A percentile compares a stretch with the other conserved stretches of the same genome.
Evolutionary conservation across 352 stramenopile genomes (phyloP).

Genomic region (Phytophthora syringae): DNA sequence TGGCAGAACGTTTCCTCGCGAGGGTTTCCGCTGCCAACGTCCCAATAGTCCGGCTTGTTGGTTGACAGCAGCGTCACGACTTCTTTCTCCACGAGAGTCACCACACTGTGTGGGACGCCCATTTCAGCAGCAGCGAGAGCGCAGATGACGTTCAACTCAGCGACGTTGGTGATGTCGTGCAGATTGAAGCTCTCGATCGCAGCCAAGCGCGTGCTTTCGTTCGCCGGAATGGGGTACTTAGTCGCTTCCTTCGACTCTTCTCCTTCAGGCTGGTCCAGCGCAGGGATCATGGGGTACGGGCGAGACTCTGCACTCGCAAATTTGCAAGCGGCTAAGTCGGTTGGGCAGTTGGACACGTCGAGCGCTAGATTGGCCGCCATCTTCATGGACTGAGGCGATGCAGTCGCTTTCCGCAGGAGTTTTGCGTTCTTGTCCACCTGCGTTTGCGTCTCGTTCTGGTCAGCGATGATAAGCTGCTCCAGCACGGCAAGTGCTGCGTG

Average conservation of each 20-base stretch:
- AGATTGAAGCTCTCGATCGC: constrained; percentile 33
- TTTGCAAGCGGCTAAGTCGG: constrained; percentile 27
- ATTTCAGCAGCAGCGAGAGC: constrained; percentile 41
- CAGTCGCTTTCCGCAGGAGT: constrained; percentile 1
- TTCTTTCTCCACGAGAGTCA: constrained; percentile 41
- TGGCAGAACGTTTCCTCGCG: constrained; percentile 51
- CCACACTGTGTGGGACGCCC: constrained; percentile 28
- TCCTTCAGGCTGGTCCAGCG: neutral
- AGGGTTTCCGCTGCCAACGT: constrained; percentile 34
- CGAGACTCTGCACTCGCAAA: constrained; percentile 32
- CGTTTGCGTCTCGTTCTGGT: constrained; percentile 19
- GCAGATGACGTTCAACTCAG: constrained; percentile 44
- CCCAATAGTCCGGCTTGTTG: constrained; percentile 35
- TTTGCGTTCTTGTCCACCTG: constrained; percentile 20
- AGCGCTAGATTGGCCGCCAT: constrained; percentile 15
- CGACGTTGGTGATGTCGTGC: constrained; percentile 24
- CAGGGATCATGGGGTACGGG: constrained; percentile 35
- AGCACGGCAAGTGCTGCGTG: constrained; percentile 31
- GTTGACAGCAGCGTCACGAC: constrained; percentile 37
- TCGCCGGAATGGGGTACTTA: constrained; percentile 37
- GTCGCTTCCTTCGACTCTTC: constrained; percentile 1
- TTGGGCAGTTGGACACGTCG: constrained; percentile 27
- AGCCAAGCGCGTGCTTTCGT: constrained; percentile 31
- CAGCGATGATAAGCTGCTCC: constrained; percentile 21
- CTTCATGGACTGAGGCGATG: neutral